phyloP scores from a whole-genome alignment of 345 rosid species.

The Brassica juncea region DNA sequence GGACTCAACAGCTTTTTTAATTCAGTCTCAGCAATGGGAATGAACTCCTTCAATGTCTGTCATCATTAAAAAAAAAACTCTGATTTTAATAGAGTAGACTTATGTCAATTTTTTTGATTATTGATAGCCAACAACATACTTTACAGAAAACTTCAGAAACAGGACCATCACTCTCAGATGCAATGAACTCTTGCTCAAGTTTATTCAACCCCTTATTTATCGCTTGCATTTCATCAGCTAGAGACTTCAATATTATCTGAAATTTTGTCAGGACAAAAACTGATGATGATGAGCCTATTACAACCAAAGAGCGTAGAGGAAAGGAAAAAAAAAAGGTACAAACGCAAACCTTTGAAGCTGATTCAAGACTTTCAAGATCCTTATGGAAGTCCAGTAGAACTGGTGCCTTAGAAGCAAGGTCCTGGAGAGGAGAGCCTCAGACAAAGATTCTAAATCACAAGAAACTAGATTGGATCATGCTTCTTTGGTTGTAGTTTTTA shows the following conservation, averaged over 20 bases:
- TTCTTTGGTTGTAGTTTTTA: conserved; percentile 21
- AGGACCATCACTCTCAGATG: conserved; percentile 90
- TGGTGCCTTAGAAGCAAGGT: conserved; percentile 72
- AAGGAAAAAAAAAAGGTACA: not conserved
- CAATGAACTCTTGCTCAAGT: conserved; percentile 74
- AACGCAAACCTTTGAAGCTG: conserved; percentile 72
- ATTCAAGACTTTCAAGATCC: conserved; percentile 84
- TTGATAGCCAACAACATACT: conserved; percentile 43
- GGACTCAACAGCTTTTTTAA: conserved; percentile 64
- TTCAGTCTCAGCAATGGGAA: conserved; percentile 74
- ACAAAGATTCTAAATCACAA: no score
- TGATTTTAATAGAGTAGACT: conserved; percentile 4
- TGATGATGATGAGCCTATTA: conserved; percentile 6
- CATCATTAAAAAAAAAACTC: not conserved
- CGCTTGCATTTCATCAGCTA: conserved; percentile 98
- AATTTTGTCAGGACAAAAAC: conserved; percentile 5
- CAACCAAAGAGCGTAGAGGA: not conserved
- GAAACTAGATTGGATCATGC: not conserved
- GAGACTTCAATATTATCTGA: conserved; percentile 87
- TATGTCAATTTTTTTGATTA: not conserved
- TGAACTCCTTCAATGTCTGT: conserved; percentile 78
- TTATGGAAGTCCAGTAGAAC: conserved; percentile 72
- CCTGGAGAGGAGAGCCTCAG: conserved; percentile 42
- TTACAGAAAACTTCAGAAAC: conserved; percentile 80
- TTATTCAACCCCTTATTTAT: conserved; percentile 84